Percentiles rank a stretch among this genome's conserved stretches.
Conservation (phyloP, 257 asterid species). For the Nicotiana tomentosiformis region DNA sequence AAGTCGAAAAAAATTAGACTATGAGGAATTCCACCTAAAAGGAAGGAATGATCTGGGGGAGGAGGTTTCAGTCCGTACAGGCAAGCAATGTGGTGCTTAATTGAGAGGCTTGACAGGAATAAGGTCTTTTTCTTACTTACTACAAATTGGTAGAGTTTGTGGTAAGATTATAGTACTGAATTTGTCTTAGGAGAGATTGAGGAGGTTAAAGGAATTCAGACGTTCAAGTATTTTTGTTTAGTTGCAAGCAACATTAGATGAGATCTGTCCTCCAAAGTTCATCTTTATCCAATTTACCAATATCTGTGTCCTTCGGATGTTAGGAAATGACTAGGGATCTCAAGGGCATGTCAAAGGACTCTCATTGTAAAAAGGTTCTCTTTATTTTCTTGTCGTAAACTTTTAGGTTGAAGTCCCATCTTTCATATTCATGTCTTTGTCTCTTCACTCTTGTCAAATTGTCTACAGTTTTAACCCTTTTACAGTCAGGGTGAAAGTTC, state of each 20-base stretch:
- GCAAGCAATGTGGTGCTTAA: neutral
- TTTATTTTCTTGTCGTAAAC: neutral
- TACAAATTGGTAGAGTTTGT: neutral
- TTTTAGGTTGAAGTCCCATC: neutral
- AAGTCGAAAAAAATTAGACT: neutral
- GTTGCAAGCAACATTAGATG: neutral
- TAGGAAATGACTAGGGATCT: neutral
- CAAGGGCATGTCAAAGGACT: neutral
- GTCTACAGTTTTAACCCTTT: neutral
- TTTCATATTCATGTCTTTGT: neutral
- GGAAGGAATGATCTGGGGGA: neutral
- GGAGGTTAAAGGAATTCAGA: neutral
- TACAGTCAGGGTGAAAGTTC: neutral
- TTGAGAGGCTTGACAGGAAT: neutral
- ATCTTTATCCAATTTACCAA: neutral
- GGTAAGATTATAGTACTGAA: neutral
- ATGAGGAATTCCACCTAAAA: neutral
- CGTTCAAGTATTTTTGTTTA: neutral
- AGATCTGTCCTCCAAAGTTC: neutral
- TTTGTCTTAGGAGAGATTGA: neutral
- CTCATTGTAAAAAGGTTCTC: neutral
- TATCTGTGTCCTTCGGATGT: neutral
- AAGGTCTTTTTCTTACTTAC: neutral
- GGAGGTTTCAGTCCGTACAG: neutral
- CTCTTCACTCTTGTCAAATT: neutral